Base-by-base conservation (phyloP, 2,329 filamentous ascomycete species). In the Zymoseptoria brevis region DNA sequence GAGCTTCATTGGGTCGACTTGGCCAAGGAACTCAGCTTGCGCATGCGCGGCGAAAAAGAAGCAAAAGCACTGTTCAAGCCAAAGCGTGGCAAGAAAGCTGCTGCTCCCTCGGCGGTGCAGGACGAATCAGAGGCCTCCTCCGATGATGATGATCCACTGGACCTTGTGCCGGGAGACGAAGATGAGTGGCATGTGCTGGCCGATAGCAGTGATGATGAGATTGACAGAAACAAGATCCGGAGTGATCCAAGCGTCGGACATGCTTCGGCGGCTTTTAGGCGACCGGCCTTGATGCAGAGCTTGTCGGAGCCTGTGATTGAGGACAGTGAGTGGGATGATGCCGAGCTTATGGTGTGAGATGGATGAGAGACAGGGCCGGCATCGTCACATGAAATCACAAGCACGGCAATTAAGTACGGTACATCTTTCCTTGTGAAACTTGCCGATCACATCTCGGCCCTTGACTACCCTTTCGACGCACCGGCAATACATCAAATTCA, bases 1-100 rank as follows among this genome's bases (percentile, higher is more conserved):
- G 73, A 77, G 4, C 75, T 91, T 1, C 72, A 79, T 55, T 97
- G 93, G 93, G 78, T 80, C 0, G 83, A 88, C 53, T 83, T 96
- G 75, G 87, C 95, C 76, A 92, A 86, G 70, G 92, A 96, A 71
- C 74, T 96, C 66, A 94, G 82, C 55, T 75, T 96, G 54, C 81
- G 93, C 30, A 77, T 83, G 41, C 81, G 89, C 22, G 91, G 87
- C 0, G 74, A 80, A 57, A 87, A 87, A 59, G 87, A 91, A 64
- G 76, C 92, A 0, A 81, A 85, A 49, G 84, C 84, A 64, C 68
- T 96, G 24, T 79, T 90, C 66, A 89, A 84, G 54, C 57, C 58
- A 19, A 68, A 67, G 57, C 63, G 64, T 16, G 57, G 51, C 13
- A 62, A 56, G 30, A 66, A 64, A 22, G 57, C 50, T 26, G 56